These are phyloP conservation scores for Diaporthe citriasiana DNA, from an alignment of 2,329 filamentous ascomycete species.

Conservation along the genomic window DNA sequence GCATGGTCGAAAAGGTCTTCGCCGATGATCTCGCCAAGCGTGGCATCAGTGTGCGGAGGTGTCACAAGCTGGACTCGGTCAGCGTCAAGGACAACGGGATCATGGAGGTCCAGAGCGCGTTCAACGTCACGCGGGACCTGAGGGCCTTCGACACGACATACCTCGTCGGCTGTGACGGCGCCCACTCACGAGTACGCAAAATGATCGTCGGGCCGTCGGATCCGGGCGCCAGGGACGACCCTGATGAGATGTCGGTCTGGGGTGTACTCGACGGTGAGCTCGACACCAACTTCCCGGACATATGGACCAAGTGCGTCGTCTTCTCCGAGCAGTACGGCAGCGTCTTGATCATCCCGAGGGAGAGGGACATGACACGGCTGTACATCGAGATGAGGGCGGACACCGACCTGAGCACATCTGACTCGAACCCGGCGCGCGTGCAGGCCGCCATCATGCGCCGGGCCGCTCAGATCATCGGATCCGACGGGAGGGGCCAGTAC, in stretches of 20 bases:
- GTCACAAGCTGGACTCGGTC: constrained; percentile 49
- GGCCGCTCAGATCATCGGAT: constrained; percentile 70
- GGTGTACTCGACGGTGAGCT: constrained; percentile 80
- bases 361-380: constrained; percentile 78
- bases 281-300: constrained; percentile 80
- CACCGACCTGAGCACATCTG: constrained; percentile 60
- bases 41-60: constrained; percentile 62
- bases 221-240: constrained; percentile 68
- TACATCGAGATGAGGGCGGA: constrained; percentile 70
- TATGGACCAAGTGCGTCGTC: constrained; percentile 81
- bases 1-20: constrained; percentile 71
- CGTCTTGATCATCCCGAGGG: constrained; percentile 80
- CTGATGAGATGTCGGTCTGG: constrained; percentile 71
- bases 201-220: constrained; percentile 64
- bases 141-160: constrained; percentile 43
- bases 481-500: constrained; percentile 57
- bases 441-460: constrained; percentile 78
- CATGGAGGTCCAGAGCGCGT: constrained; percentile 60
- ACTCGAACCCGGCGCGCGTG: constrained; percentile 55
- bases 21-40: constrained; percentile 66
- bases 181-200: constrained; percentile 78
- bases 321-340: constrained; percentile 77
- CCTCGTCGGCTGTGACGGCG: constrained; percentile 63
- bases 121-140: constrained; percentile 52
- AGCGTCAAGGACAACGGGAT: constrained; percentile 53